Conservation (phyloP, 768 basidiomycete species). For the Lactarius psammicola region DNA sequence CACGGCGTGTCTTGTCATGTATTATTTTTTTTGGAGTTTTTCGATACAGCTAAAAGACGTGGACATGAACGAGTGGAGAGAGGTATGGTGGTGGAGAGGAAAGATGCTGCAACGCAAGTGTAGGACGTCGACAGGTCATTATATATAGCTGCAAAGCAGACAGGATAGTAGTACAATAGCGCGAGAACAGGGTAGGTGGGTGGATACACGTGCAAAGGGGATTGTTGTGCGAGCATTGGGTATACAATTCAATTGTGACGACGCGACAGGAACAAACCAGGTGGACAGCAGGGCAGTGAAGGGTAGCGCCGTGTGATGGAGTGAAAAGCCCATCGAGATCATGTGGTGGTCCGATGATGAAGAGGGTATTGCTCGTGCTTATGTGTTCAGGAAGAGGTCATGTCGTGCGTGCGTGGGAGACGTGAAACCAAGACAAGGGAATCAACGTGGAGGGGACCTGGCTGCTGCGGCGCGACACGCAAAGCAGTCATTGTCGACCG, state of each 20-base stretch:
- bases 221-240: constrained; percentile 19
- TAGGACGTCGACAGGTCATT: constrained; percentile 21
- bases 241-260: constrained; percentile 25
- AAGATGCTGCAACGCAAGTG: constrained; percentile 19
- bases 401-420: background rate
- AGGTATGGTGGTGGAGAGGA: background rate
- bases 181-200: constrained; percentile 5
- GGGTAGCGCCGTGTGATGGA: constrained; percentile 17
- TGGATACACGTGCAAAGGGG: constrained; percentile 21
- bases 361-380: constrained; percentile 19
- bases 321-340: constrained; percentile 1
- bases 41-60: constrained; percentile 20
- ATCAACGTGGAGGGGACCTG: constrained; percentile 28
- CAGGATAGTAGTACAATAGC: constrained; percentile 24
- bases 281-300: constrained; percentile 9
- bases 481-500: constrained; percentile 68
- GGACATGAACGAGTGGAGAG: background rate
- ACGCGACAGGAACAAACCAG: constrained; percentile 14
- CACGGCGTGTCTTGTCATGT: constrained; percentile 4
- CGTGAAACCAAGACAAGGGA: background rate
- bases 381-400: background rate
- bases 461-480: constrained; percentile 62
- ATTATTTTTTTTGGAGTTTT: constrained; percentile 9
- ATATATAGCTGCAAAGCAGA: constrained; percentile 27
- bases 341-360: constrained; percentile 19